Evolutionary conservation across 257 asterid species (phyloP).

Genomic region (Plantago ovata): DNA sequence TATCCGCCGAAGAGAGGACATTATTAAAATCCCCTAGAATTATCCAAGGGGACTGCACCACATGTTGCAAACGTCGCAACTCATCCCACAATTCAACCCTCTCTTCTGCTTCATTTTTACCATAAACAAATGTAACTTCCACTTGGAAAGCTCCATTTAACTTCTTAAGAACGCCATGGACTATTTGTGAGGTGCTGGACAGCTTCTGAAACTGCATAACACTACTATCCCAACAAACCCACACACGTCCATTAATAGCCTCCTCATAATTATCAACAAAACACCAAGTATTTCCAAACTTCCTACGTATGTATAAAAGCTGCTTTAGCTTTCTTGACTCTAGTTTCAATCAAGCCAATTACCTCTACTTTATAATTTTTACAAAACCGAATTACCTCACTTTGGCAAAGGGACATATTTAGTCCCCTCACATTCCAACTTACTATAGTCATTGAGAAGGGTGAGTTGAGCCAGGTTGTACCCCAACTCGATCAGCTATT

Average conservation of each 20-base stretch:
- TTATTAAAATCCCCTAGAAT: too few relatives aligned
- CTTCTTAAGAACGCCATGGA: not conserved
- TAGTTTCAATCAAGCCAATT: not conserved
- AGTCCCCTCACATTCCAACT: too few relatives aligned
- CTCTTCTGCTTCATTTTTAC: not conserved
- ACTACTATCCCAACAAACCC: not conserved
- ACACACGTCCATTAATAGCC: not conserved
- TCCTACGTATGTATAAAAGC: too few relatives aligned
- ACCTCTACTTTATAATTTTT: too few relatives aligned
- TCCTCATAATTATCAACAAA: not conserved
- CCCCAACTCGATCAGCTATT: too few relatives aligned
- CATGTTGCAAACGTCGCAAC: too few relatives aligned
- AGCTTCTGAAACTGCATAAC: not conserved
- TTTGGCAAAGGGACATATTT: too few relatives aligned
- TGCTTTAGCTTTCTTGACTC: not conserved
- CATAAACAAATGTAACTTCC: too few relatives aligned
- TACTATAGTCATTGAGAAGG: too few relatives aligned
- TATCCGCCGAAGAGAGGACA: not conserved
- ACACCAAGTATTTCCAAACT: not conserved
- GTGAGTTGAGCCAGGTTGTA: too few relatives aligned
- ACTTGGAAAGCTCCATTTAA: too few relatives aligned
- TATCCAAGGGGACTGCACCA: not conserved
- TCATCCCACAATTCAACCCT: not conserved
- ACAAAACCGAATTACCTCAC: too few relatives aligned
- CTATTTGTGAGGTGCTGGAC: not conserved